A percentile compares a stretch with the other conserved stretches of the same genome.
Conservation (phyloP, 352 stramenopile genomes). For the Globisporangium paroecandrum region DNA sequence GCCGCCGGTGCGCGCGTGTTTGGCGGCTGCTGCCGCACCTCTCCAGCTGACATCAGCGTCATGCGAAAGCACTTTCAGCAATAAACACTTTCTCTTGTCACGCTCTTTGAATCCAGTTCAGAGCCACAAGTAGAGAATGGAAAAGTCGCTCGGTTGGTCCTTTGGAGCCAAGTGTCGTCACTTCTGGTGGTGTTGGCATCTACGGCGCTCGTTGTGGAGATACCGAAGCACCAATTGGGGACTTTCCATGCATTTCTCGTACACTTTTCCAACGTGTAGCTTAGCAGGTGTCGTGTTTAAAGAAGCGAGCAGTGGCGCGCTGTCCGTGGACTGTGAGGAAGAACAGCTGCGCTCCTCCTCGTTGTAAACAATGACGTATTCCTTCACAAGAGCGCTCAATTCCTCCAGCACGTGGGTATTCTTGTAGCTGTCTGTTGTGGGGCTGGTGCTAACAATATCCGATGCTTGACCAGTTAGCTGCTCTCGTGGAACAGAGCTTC, state of each 20-base stretch:
- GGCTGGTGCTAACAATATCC: neutral
- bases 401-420: constrained; percentile 20
- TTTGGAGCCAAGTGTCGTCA: constrained; percentile 5
- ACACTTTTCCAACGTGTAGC: constrained; percentile 3
- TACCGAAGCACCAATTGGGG: constrained; percentile 24
- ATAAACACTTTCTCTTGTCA: neutral
- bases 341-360: constrained; percentile 4
- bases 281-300: neutral
- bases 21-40: constrained; percentile 80
- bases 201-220: constrained; percentile 25
- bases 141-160: constrained; percentile 12
- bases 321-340: neutral
- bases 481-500: neutral
- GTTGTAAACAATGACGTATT: constrained; percentile 21
- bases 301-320: neutral
- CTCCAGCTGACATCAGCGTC: constrained; percentile 59
- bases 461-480: neutral
- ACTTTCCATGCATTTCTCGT: constrained; percentile 10
- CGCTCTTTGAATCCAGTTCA: neutral
- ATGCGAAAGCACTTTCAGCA: constrained; percentile 55
- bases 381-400: constrained; percentile 25
- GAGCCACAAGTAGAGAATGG: neutral
- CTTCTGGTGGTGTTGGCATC: neutral
- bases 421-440: neutral
- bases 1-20: constrained; percentile 71